Conservation (phyloP, 2,329 filamentous ascomycete species). For the Aspergillus calidoustus region DNA sequence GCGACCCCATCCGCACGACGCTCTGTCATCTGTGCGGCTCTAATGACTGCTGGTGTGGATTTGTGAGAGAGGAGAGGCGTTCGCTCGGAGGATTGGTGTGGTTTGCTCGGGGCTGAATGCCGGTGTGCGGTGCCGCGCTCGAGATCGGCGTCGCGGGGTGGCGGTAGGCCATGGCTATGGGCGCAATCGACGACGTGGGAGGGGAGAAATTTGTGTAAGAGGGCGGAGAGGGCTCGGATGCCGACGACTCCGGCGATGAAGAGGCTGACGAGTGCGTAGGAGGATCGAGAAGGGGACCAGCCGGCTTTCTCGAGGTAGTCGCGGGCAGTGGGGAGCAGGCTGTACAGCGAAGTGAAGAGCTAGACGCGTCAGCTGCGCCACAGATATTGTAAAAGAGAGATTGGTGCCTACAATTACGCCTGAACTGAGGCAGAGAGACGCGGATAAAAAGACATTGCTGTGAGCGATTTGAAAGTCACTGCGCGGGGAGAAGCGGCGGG, state of each 20-base stretch:
- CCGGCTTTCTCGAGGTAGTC: conserved; percentile 73
- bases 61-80: conserved; percentile 37
- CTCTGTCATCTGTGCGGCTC: conserved; percentile 15
- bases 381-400: background rate
- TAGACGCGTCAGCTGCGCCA: conserved; percentile 41
- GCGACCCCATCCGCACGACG: conserved; percentile 23
- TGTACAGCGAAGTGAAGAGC: conserved; percentile 91
- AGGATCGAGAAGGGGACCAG: conserved; percentile 68
- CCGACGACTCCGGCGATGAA: conserved; percentile 54
- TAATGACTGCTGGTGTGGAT: conserved; percentile 28
- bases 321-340: conserved; percentile 87
- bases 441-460: conserved; percentile 84
- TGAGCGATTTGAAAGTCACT: conserved; percentile 84
- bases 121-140: conserved; percentile 36
- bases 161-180: conserved; percentile 46
- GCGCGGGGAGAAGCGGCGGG: conserved; percentile 73
- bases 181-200: conserved; percentile 56
- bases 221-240: conserved; percentile 50
- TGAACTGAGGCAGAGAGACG: conserved; percentile 88
- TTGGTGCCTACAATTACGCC: conserved; percentile 80
- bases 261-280: conserved; percentile 50
- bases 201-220: conserved; percentile 54
- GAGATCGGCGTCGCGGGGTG: conserved; percentile 40
- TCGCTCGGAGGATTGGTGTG: conserved; percentile 28
- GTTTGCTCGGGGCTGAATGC: conserved; percentile 19